phyloP scores from a whole-genome alignment of 257 asterid species.

The Nyctanthes arbortristis region DNA sequence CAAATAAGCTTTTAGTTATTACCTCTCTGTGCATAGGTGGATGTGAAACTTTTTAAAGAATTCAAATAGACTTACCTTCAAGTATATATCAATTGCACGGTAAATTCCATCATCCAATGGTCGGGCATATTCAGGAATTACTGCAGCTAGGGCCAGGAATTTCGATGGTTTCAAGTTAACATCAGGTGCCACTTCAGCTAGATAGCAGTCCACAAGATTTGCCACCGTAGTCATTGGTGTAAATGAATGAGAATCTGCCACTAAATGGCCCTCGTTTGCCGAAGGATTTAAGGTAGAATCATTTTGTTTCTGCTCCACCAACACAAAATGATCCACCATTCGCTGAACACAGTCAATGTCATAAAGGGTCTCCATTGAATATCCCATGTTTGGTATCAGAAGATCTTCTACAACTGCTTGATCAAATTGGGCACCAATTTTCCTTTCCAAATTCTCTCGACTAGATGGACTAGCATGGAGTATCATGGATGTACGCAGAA shows the following conservation, averaged over 20 bases:
- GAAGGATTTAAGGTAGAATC: constrained; percentile 18
- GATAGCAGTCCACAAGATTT: constrained; percentile 46
- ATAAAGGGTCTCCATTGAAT: constrained; percentile 43
- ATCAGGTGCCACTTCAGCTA: constrained; percentile 60
- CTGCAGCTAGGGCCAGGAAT: constrained; percentile 45
- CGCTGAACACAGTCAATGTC: constrained; percentile 54
- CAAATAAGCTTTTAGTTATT: not conserved
- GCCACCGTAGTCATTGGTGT: constrained; percentile 40
- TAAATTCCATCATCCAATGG: constrained; percentile 47
- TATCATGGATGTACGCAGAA: constrained; percentile 37
- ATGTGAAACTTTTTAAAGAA: not conserved
- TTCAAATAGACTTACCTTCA: constrained; percentile 38
- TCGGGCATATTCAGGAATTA: constrained; percentile 49
- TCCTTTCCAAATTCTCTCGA: constrained; percentile 44
- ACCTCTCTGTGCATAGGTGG: not conserved
- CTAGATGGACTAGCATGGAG: constrained; percentile 34
- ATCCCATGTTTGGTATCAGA: constrained; percentile 46
- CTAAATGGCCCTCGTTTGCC: constrained; percentile 27
- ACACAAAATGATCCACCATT: constrained; percentile 49
- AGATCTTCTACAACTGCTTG: constrained; percentile 44
- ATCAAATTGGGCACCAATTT: constrained; percentile 46
- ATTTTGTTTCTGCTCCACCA: constrained; percentile 26
- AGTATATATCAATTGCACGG: constrained; percentile 50
- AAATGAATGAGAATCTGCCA: constrained; percentile 26
- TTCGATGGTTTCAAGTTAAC: constrained; percentile 43